Conservation (phyloP, 2,329 filamentous ascomycete genomes). For the Lachnellula subtilissima region DNA sequence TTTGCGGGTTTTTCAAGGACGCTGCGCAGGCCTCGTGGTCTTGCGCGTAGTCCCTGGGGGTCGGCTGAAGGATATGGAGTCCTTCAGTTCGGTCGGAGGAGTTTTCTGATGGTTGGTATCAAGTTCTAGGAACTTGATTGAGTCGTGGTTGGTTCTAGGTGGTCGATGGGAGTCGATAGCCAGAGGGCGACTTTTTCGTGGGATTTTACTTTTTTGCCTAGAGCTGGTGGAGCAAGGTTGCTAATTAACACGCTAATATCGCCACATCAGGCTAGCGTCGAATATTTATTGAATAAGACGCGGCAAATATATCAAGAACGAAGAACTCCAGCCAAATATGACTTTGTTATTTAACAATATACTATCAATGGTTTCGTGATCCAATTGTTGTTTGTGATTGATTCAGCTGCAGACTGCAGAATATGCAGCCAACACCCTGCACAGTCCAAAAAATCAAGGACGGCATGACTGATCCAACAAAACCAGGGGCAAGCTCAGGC, state of each 20-base stretch:
- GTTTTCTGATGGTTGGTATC: constrained; percentile 8
- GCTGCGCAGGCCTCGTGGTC: constrained; percentile 37
- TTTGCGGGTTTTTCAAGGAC: constrained; percentile 47
- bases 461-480: constrained; percentile 18
- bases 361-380: background rate
- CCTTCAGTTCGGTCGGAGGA: constrained; percentile 16
- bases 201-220: constrained; percentile 11
- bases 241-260: background rate
- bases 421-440: constrained; percentile 26
- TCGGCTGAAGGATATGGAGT: constrained; percentile 20
- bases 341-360: background rate
- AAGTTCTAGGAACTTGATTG: constrained; percentile 22
- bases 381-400: background rate
- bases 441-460: constrained; percentile 22
- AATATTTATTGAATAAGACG: background rate
- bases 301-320: background rate
- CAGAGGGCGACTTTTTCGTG: constrained; percentile 8
- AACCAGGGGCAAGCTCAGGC: background rate
- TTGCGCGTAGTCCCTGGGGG: constrained; percentile 27
- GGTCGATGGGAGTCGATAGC: constrained; percentile 11
- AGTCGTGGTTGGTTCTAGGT: constrained; percentile 3
- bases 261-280: background rate
- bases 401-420: background rate
- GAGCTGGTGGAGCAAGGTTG: background rate
- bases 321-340: background rate